Evolutionary conservation across 2,329 filamentous ascomycete genomes (phyloP), one percentile per base, ranked within the genome.

Genomic region (Aspergillus fijiensis): DNA sequence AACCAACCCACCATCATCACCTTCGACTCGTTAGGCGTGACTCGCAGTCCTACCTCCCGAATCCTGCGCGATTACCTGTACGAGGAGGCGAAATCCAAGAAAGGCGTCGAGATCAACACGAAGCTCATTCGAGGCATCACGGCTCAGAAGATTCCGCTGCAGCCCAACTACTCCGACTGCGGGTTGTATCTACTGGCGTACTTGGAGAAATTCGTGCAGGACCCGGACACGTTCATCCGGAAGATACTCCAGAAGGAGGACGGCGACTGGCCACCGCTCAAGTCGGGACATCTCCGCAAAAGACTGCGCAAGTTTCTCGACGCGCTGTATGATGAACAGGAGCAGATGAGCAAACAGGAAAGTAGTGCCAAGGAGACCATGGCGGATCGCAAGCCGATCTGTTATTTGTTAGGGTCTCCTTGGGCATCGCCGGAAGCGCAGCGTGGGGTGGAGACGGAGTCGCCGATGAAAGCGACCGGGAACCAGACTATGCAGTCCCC

Each of bases 111-210:
- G 5, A 77, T 84, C 14, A 72, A 80, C 11, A 71, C 74, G n/a
- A 74, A 72, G 5, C 67, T 76, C 11, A 76, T 86, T 57, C 79
- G 80, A 63, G 86, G 85, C 4, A 87, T 90, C 80, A 92, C 87
- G 45, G 91, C 90, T 4, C 89, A 85, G 61, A 81, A 84, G 7
- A 88, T 97, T 14, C 94, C 95, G 0, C 78, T 84, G 62, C 95
- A 99, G 74, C 78, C 85, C 52, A 98, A 99, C 70, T 90, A 84
- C 67, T 93, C 86, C 62, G 95, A 99, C 72, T 99, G 95, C 69
- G 95, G 95, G 9, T 79, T 97, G 0, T 99, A 90, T 67, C 79
- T 98, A 3, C 79, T 97, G 4, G 89, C 88, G 2, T 99, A 98
- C 69, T 82, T 96, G 56, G 85, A 92, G 65, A 87, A 90, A 64